Percentiles rank a stretch among this genome's conserved stretches.
phyloP scores from a whole-genome alignment of 768 basidiomycete genomes.

The Leccinum subgranulosum region DNA sequence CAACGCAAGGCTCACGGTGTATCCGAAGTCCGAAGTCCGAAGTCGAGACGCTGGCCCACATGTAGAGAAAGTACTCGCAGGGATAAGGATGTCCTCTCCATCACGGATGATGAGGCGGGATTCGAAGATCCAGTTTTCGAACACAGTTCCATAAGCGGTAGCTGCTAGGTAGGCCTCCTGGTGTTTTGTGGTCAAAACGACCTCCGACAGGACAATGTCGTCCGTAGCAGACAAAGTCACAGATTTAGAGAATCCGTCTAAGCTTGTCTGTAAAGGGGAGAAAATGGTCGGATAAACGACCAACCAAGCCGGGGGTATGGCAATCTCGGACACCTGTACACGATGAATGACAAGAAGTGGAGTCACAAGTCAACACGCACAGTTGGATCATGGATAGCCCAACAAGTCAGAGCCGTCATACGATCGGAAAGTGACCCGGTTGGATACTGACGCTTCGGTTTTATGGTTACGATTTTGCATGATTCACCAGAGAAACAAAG shows the following conservation, averaged over 20 bases:
- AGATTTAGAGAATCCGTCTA: constrained; percentile 10
- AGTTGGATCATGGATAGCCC: constrained; percentile 35
- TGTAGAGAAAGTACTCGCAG: constrained; percentile 16
- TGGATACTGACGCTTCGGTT: constrained; percentile 13
- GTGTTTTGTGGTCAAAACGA: constrained; percentile 52
- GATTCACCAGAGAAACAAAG: constrained; percentile 17
- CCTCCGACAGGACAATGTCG: constrained; percentile 43
- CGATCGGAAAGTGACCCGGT: background rate
- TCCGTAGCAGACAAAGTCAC: constrained; percentile 23
- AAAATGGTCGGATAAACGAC: constrained; percentile 36
- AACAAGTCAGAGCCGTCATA: constrained; percentile 28
- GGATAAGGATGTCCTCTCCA: constrained; percentile 39
- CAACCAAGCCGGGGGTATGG: constrained; percentile 42
- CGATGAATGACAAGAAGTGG: constrained; percentile 20
- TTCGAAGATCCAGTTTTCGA: constrained; percentile 45
- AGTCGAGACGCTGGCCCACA: constrained; percentile 11
- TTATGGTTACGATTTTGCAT: constrained; percentile 23
- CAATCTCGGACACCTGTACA: constrained; percentile 31
- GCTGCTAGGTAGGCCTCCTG: constrained; percentile 46
- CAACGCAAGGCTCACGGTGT: constrained; percentile 56
- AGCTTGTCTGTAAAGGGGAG: constrained; percentile 13
- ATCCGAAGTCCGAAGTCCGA: constrained; percentile 31
- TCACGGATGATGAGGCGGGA: constrained; percentile 50
- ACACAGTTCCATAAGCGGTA: constrained; percentile 26
- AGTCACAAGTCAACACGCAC: constrained; percentile 29